A percentile compares a stretch with the other conserved stretches of the same genome.
These are phyloP conservation scores for Cokeromyces recurvatus DNA, from an alignment of 371 early-diverging fungal genomes.

Conservation along the genomic window DNA sequence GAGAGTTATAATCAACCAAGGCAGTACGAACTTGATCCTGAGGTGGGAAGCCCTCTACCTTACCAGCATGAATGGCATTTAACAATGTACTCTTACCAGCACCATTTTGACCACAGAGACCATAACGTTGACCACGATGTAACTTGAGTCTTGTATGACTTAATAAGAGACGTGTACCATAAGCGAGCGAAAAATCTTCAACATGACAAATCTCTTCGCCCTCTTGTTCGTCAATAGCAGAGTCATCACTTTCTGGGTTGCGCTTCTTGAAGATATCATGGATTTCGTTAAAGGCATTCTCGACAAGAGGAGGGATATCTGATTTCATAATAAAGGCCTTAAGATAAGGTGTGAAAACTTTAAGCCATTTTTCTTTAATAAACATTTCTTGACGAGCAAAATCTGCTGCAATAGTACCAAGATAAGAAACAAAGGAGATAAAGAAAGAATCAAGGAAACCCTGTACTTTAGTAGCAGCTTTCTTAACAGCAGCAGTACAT, in stretches of 20 bases:
- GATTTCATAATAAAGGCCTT: constrained; percentile 38
- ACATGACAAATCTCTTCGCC: constrained; percentile 73
- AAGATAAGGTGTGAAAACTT: constrained; percentile 33
- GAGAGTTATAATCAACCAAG: constrained; percentile 71
- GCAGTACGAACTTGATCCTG: constrained; percentile 65
- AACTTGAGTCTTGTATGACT: constrained; percentile 75
- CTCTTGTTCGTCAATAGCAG: constrained; percentile 43
- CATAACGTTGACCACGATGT: constrained; percentile 76
- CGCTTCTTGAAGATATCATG: constrained; percentile 43
- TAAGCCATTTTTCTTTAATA: constrained; percentile 46
- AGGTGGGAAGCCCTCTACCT: constrained; percentile 74
- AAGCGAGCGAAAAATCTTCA: constrained; percentile 74
- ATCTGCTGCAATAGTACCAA: constrained; percentile 46
- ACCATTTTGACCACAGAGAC: constrained; percentile 87
- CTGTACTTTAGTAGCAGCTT: constrained; percentile 42
- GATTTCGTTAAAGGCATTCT: constrained; percentile 31
- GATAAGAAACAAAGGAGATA: constrained; percentile 38
- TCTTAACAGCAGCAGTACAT: constrained; percentile 38
- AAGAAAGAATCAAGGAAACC: constrained; percentile 56
- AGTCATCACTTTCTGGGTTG: constrained; percentile 41
- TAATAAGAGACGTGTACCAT: constrained; percentile 79
- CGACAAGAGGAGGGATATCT: constrained; percentile 35
- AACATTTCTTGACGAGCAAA: constrained; percentile 51
- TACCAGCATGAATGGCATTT: constrained; percentile 70
- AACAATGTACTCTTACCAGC: constrained; percentile 91